A percentile compares a stretch with the other conserved stretches of the same genome.
phyloP scores from a whole-genome alignment of 495 filamentous ascomycete genomes.

The Penicillium canariense region DNA sequence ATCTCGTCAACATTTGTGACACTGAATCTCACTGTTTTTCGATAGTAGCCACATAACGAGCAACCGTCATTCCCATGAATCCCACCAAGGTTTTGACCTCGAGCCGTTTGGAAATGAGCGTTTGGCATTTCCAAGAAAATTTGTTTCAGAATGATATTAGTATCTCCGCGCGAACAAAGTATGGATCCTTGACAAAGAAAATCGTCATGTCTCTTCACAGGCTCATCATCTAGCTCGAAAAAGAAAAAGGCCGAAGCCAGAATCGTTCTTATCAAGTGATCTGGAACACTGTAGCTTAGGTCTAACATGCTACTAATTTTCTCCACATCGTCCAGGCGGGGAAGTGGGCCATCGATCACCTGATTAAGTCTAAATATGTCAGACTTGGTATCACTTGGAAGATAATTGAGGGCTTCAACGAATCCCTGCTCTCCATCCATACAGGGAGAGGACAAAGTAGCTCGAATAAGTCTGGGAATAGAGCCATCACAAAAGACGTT shows the following conservation, averaged over 20 bases:
- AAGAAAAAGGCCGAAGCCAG: slow-evolving; percentile 21
- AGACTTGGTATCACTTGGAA: slow-evolving; percentile 9
- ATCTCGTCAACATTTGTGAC: background rate
- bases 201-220: slow-evolving; percentile 1
- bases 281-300: slow-evolving; percentile 13
- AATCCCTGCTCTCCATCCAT: slow-evolving; percentile 24
- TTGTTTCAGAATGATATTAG: background rate
- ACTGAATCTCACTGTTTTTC: background rate
- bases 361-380: slow-evolving; percentile 20
- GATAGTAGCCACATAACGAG: background rate
- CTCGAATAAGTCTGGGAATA: slow-evolving; percentile 15
- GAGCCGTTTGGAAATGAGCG: background rate
- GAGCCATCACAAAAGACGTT: slow-evolving; percentile 7
- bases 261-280: slow-evolving; percentile 14
- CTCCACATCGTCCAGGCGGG: slow-evolving; percentile 21
- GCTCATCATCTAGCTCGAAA: slow-evolving; percentile 23
- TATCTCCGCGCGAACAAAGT: slow-evolving; percentile 1
- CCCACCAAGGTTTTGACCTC: background rate
- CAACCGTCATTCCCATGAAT: background rate
- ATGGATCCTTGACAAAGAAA: slow-evolving; percentile 20
- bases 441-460: slow-evolving; percentile 17
- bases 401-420: slow-evolving; percentile 23
- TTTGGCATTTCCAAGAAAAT: background rate
- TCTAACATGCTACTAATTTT: slow-evolving; percentile 7
- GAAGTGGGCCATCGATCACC: slow-evolving; percentile 7